Conservation (phyloP, 257 asterid species). For the Lavandula angustifolia region DNA sequence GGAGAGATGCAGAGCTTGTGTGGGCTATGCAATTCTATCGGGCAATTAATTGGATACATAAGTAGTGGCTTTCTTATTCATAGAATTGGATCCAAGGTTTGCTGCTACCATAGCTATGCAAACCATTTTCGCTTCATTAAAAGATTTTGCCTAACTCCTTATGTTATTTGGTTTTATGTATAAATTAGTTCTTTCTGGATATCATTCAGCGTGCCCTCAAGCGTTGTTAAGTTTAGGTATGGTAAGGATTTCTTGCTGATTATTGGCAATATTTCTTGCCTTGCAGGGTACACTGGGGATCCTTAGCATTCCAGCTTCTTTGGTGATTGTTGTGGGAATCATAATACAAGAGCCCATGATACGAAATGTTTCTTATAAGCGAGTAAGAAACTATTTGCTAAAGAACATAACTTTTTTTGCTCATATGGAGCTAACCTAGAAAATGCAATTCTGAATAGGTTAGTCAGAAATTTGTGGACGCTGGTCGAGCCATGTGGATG, state of each 20-base stretch:
- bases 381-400: slow-evolving; percentile 39
- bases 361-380: slow-evolving; percentile 48
- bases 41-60: slow-evolving; percentile 70
- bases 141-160: neutral
- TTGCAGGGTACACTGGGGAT: slow-evolving; percentile 55
- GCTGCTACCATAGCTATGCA: slow-evolving; percentile 17
- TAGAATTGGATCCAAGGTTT: slow-evolving; percentile 73
- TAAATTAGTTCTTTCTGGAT: neutral
- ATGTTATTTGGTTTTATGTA: neutral
- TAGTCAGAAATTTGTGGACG: slow-evolving; percentile 62
- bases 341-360: slow-evolving; percentile 50
- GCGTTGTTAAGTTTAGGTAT: slow-evolving; percentile 1
- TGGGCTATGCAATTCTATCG: slow-evolving; percentile 77
- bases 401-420: slow-evolving; percentile 11
- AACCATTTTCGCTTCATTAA: neutral
- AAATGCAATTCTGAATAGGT: slow-evolving; percentile 47
- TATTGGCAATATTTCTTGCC: slow-evolving; percentile 16
- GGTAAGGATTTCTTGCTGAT: slow-evolving; percentile 15
- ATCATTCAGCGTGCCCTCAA: neutral
- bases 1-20: slow-evolving; percentile 96
- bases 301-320: slow-evolving; percentile 56
- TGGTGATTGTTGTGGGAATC: slow-evolving; percentile 57
- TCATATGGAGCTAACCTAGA: slow-evolving; percentile 24
- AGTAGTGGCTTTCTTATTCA: slow-evolving; percentile 74
- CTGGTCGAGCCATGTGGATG: slow-evolving; percentile 74